A percentile compares a stretch with the other conserved stretches of the same genome.
Evolutionary conservation across 441 rosid genomes (phyloP).

Genomic region (Bruguiera hainesii): DNA sequence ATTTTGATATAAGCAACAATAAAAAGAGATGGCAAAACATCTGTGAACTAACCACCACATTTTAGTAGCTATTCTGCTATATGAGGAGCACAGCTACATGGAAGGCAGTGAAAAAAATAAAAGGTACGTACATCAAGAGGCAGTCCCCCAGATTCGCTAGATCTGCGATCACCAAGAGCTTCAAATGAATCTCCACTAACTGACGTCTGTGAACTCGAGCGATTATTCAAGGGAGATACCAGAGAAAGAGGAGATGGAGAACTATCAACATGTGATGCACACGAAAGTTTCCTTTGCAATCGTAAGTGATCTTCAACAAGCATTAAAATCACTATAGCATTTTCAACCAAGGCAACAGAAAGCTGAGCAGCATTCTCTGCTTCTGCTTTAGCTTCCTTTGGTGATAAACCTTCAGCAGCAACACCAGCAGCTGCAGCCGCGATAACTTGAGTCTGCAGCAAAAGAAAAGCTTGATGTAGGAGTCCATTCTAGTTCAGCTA

Average conservation of each 20-base stretch:
- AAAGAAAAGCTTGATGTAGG: slow-evolving; percentile 30
- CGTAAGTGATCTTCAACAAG: slow-evolving; percentile 99
- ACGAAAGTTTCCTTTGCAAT: slow-evolving; percentile 87
- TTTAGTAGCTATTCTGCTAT: background rate
- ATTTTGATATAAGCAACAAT: slow-evolving; percentile 16
- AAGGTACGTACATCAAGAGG: slow-evolving; percentile 79
- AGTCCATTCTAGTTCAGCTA: background rate
- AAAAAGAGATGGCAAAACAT: slow-evolving; percentile 15
- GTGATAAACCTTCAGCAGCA: slow-evolving; percentile 97
- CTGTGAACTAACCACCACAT: background rate
- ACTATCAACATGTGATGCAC: slow-evolving; percentile 54
- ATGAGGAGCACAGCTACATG: background rate
- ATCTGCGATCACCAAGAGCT: slow-evolving; percentile 53
- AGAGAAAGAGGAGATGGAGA: slow-evolving; percentile 79
- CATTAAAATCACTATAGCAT: slow-evolving; percentile 98
- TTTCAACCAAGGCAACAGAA: slow-evolving; percentile 97
- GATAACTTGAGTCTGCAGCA: slow-evolving; percentile 96
- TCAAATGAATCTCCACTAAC: slow-evolving; percentile 56
- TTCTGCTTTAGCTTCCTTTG: slow-evolving; percentile 84
- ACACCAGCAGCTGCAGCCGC: slow-evolving; percentile 99
- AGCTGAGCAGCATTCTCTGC: slow-evolving; percentile 99
- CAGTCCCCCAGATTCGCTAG: slow-evolving; percentile 69
- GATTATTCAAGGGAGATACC: slow-evolving; percentile 54
- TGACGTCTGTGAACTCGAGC: slow-evolving; percentile 38
- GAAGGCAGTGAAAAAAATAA: background rate